Conservation (phyloP, 106 monocot species). For the Alisma plantagoaquatica region DNA sequence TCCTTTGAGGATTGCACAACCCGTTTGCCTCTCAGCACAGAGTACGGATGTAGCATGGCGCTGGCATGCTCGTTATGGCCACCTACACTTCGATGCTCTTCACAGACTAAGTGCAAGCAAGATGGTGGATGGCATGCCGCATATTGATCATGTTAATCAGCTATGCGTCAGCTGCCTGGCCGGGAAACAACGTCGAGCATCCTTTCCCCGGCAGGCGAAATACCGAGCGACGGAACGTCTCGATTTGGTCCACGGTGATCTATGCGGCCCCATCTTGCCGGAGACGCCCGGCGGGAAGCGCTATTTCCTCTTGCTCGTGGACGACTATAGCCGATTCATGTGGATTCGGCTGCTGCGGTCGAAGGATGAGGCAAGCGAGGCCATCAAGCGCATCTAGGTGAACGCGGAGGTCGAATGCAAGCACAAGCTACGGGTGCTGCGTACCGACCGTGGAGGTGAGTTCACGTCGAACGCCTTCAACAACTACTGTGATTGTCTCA, state of each 20-base stretch:
- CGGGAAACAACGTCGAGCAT: background rate
- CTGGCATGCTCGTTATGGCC: too few species aligned
- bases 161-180: background rate
- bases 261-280: too few species aligned
- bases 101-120: background rate
- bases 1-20: background rate
- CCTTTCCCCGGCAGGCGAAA: background rate
- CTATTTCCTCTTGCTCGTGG: too few species aligned
- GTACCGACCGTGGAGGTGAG: too few species aligned
- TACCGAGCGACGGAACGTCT: background rate
- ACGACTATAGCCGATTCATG: slow-evolving; percentile 4
- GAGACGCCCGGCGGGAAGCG: too few species aligned
- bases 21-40: background rate
- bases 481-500: background rate
- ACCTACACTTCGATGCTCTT: background rate
- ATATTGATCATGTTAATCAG: background rate
- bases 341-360: background rate
- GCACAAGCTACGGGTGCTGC: background rate
- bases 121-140: background rate
- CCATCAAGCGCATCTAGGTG: background rate
- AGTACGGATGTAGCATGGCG: too few species aligned
- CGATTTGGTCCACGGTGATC: background rate
- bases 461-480: background rate
- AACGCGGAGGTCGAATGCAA: background rate
- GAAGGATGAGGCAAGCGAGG: background rate